Conservation (phyloP, 164 flowering plant species). For the Macadamia tetraphylla region DNA sequence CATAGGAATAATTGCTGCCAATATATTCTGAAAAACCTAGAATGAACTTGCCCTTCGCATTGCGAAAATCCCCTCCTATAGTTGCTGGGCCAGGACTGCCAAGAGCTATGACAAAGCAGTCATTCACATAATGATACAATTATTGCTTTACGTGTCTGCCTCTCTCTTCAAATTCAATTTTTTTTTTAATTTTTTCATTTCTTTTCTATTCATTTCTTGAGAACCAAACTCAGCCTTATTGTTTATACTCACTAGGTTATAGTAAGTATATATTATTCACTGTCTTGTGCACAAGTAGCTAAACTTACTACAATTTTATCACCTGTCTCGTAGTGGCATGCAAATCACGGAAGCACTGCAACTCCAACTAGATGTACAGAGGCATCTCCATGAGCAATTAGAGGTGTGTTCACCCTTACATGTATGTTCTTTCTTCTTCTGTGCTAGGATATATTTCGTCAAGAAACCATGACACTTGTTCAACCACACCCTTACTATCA, state of each 20-base stretch:
- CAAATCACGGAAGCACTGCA: constrained; percentile 69
- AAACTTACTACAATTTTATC: not conserved
- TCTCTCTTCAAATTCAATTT: not conserved
- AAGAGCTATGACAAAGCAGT: no score
- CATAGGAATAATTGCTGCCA: no score
- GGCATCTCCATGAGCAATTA: constrained; percentile 77
- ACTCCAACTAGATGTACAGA: constrained; percentile 74
- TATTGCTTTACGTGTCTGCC: no score
- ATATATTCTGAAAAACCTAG: no score
- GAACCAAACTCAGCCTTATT: no score
- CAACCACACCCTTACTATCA: constrained; percentile 11
- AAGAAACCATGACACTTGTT: not conserved
- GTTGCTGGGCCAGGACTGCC: no score
- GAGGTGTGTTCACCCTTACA: constrained; percentile 37
- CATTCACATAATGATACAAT: no score
- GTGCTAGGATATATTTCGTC: not conserved
- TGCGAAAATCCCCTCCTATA: no score
- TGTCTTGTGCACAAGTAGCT: not conserved
- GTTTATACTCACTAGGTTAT: no score
- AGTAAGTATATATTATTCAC: no score
- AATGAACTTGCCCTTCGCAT: no score
- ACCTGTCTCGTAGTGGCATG: constrained; percentile 38
- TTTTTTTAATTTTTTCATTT: not conserved
- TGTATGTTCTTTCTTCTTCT: not conserved
- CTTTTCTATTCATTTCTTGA: not conserved